Percentiles rank a stretch among this genome's conserved stretches.
These are phyloP conservation scores for Beauveria rudraprayagi DNA, from an alignment of 2,329 filamentous ascomycete species.

Conservation along the genomic window DNA sequence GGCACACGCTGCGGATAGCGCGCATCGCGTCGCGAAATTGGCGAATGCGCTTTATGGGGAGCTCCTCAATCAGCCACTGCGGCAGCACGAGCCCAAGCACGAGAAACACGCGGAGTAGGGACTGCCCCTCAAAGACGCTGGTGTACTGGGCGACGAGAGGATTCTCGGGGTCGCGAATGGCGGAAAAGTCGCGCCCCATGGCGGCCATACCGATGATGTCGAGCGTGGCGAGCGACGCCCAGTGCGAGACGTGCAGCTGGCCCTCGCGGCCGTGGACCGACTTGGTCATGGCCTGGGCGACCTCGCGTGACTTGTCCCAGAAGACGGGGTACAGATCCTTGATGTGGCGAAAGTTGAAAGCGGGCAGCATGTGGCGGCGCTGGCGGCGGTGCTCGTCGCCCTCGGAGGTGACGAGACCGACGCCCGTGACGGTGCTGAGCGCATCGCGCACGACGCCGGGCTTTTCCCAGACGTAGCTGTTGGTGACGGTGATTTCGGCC, in stretches of 20 bases:
- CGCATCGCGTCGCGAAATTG: slow-evolving; percentile 48
- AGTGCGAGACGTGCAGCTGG: slow-evolving; percentile 50
- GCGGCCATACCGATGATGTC: slow-evolving; percentile 70
- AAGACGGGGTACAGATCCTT: slow-evolving; percentile 80
- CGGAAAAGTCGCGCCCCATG: slow-evolving; percentile 62
- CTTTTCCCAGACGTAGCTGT: slow-evolving; percentile 63
- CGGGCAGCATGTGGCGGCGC: slow-evolving; percentile 70
- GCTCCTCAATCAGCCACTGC: slow-evolving; percentile 45
- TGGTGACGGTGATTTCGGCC: slow-evolving; percentile 61
- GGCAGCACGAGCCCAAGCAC: slow-evolving; percentile 57
- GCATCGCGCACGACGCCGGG: slow-evolving; percentile 44
- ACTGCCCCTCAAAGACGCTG: slow-evolving; percentile 43
- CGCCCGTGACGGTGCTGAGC: slow-evolving; percentile 57
- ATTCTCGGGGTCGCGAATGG: slow-evolving; percentile 53
- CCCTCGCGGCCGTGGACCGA: slow-evolving; percentile 25
- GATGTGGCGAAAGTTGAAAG: slow-evolving; percentile 78
- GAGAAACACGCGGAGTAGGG: slow-evolving; percentile 37
- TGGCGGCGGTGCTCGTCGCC: slow-evolving; percentile 84
- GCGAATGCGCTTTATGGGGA: slow-evolving; percentile 67
- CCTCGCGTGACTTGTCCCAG: slow-evolving; percentile 67
- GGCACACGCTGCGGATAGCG: slow-evolving; percentile 58
- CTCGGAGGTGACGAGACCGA: slow-evolving; percentile 71
- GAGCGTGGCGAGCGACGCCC: slow-evolving; percentile 60
- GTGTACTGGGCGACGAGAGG: slow-evolving; percentile 51
- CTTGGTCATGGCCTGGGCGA: slow-evolving; percentile 52